Percentiles rank a stretch among this genome's conserved stretches.
phyloP scores from a whole-genome alignment of 768 basidiomycete genomes.

The Calvatia gigantea region DNA sequence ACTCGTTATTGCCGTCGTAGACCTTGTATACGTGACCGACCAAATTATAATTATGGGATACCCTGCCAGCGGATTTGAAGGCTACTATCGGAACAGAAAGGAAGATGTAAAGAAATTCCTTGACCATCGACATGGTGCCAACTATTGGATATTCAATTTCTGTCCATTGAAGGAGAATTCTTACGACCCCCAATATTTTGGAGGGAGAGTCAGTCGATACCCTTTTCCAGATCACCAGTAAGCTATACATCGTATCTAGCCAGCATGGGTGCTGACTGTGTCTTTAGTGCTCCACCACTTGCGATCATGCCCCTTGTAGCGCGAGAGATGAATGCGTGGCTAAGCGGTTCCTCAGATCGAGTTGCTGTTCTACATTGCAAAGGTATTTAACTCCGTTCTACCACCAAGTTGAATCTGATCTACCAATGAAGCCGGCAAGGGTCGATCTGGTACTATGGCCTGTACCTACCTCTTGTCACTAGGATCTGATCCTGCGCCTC shows the following conservation, averaged over 20 bases:
- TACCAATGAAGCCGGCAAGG: conserved; percentile 60
- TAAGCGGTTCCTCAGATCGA: conserved; percentile 57
- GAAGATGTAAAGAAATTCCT: conserved; percentile 77
- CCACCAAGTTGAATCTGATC: not conserved
- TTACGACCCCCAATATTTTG: conserved; percentile 67
- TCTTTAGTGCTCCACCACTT: conserved; percentile 68
- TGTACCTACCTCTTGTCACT: conserved; percentile 77
- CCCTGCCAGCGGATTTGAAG: conserved; percentile 76
- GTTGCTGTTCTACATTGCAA: conserved; percentile 88
- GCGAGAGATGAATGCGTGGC: conserved; percentile 72
- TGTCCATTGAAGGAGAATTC: conserved; percentile 80
- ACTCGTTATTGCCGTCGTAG: conserved; percentile 19
- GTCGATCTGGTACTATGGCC: conserved; percentile 82
- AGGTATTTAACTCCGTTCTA: conserved; percentile 39
- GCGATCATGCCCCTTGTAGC: conserved; percentile 69
- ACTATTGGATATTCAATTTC: conserved; percentile 89
- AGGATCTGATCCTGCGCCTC: conserved; percentile 42
- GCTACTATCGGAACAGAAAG: conserved; percentile 74
- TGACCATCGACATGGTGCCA: conserved; percentile 65
- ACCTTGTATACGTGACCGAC: conserved; percentile 71
- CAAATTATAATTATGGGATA: conserved; percentile 80
- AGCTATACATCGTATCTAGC: conserved; percentile 24
- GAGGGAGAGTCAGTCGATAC: conserved; percentile 74
- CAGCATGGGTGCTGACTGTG: not conserved
- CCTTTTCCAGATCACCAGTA: conserved; percentile 92